Base-by-base conservation (phyloP, 441 rosid species). In the Eutrema salsugineum region DNA sequence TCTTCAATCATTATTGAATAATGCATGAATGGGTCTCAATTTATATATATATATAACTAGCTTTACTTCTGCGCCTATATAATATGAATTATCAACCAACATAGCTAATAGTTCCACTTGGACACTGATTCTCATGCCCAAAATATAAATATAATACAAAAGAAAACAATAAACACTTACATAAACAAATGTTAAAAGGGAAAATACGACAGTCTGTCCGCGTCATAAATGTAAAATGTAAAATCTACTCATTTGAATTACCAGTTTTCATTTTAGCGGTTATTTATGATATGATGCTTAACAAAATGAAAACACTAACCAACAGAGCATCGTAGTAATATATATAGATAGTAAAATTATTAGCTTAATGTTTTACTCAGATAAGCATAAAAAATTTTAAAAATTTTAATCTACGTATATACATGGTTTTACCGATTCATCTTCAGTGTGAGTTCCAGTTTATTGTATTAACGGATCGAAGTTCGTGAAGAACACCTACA, bases 71-170 rank as follows among this genome's bases (percentile, higher is more conserved):
- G 57, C 58, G 24, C 20, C 53, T 42, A 54, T 40, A 66, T 11
- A 67, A 40, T 60, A 50, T 61, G 57, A 61, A 62, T 75, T 39
- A 69, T 62, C 46, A 62, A 62, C 78, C 70, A 75, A 68, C 74
- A 75, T 68, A 75, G 60, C 75, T 61, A 75, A 75, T 75, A 75
- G 65, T 62, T 54, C 75, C 65, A 75, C 60, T 75, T 69, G 66
- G 75, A 62, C 79, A 75, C 75, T 68, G 79, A 75, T 68, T 75
- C 79, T 68, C 70, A 75, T 54, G 75, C 65, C 35, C 40, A 8
- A 61, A 61, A 47, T 68, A 75, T 68, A 36, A 36, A 16, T 54
- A 53, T 43, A 53, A 35, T 68, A 36, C 6, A 28, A 36, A 39
- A 30, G 35, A 57, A 59, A 55, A 59, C 54, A 65, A 17, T 24